A percentile compares a stretch with the other conserved stretches of the same genome.
phyloP scores from a whole-genome alignment of 441 rosid species.

The Gossypium davidsonii region DNA sequence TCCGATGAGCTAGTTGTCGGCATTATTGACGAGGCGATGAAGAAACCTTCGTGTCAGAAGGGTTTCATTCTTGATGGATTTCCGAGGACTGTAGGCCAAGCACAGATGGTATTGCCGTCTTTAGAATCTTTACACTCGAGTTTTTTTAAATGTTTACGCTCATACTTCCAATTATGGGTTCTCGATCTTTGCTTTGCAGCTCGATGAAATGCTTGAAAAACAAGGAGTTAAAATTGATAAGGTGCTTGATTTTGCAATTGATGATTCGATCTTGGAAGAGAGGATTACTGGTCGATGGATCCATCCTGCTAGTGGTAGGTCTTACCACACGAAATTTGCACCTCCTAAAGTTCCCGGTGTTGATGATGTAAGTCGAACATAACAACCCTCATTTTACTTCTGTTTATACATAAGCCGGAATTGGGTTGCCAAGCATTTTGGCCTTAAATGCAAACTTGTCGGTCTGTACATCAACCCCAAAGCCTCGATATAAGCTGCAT shows the following conservation, averaged over 20 bases:
- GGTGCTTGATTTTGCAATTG: slow-evolving; percentile 82
- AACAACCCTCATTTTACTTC: background rate
- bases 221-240: slow-evolving; percentile 70
- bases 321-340: slow-evolving; percentile 75
- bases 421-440: background rate
- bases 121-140: background rate
- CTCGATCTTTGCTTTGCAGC: slow-evolving; percentile 35
- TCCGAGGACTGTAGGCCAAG: slow-evolving; percentile 89
- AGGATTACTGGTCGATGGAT: slow-evolving; percentile 96
- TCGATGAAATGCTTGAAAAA: slow-evolving; percentile 86
- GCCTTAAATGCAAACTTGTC: background rate
- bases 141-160: background rate
- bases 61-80: slow-evolving; percentile 98
- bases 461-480: background rate
- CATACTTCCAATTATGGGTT: background rate
- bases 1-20: slow-evolving; percentile 93
- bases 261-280: slow-evolving; percentile 89
- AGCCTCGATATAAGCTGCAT: background rate
- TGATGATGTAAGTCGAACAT: slow-evolving; percentile 68
- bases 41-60: slow-evolving; percentile 84
- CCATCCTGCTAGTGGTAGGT: slow-evolving; percentile 91
- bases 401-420: background rate
- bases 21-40: slow-evolving; percentile 89
- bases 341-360: slow-evolving; percentile 81
- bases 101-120: slow-evolving; percentile 57